Percentiles rank a stretch among this genome's conserved stretches.
These are phyloP conservation scores for Escallonia herrerae DNA, from an alignment of 129 eudicot genomes.

Conservation along the genomic window DNA sequence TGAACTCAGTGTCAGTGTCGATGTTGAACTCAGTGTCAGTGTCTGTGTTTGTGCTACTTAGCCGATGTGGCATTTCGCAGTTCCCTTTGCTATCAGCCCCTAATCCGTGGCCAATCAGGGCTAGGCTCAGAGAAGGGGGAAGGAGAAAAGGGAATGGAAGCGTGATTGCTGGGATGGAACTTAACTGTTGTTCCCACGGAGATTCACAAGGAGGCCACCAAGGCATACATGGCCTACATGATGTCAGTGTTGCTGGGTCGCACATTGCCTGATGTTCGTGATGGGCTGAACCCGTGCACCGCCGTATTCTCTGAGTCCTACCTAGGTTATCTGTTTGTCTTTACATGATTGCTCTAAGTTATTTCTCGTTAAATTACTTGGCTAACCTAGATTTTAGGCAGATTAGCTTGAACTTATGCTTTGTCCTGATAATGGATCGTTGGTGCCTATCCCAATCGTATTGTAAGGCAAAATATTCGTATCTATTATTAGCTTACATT, in stretches of 20 bases:
- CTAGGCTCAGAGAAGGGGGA: slow-evolving; percentile 32
- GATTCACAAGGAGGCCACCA: slow-evolving; percentile 93
- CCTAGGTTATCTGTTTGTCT: too few species aligned
- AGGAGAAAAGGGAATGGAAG: slow-evolving; percentile 37
- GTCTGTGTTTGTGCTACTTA: slow-evolving; percentile 4
- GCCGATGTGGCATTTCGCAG: slow-evolving; percentile 13
- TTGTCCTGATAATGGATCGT: too few species aligned
- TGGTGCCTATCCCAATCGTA: too few species aligned
- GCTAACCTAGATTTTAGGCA: too few species aligned
- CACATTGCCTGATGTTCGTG: slow-evolving; percentile 91
- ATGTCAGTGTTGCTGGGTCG: slow-evolving; percentile 94
- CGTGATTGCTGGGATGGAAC: slow-evolving; percentile 16
- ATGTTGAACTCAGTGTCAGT: too few species aligned
- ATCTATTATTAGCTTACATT: too few species aligned
- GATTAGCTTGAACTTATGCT: too few species aligned
- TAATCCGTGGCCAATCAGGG: slow-evolving; percentile 9
- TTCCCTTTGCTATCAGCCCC: slow-evolving; percentile 40
- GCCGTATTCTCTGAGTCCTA: slow-evolving; percentile 70
- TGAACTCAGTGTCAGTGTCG: too few species aligned
- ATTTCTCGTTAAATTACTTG: too few species aligned
- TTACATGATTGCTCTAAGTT: too few species aligned
- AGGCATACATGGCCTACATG: slow-evolving; percentile 89
- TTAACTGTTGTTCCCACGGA: slow-evolving; percentile 53
- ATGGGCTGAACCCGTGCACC: slow-evolving; percentile 94
- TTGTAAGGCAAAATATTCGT: too few species aligned